phyloP scores from a whole-genome alignment of 2,329 filamentous ascomycete species.

The Didymella arachidicola region DNA sequence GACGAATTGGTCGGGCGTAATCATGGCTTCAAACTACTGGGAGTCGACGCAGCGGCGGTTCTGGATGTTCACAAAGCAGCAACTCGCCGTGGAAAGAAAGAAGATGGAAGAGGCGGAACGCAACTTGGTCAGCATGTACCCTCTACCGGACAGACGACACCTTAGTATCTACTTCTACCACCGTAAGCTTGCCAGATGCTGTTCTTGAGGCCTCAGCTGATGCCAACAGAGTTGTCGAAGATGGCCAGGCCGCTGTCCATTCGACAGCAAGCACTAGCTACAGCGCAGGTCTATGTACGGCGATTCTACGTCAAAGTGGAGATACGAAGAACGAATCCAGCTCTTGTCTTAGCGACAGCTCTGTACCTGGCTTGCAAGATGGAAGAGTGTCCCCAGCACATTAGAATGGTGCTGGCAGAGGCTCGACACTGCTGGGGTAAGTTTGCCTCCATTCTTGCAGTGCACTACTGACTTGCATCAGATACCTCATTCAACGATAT shows the following conservation, averaged over 20 bases:
- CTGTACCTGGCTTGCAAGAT: slow-evolving; percentile 97
- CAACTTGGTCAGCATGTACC: slow-evolving; percentile 77
- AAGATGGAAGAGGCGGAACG: slow-evolving; percentile 80
- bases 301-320: slow-evolving; percentile 92
- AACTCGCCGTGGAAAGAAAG: slow-evolving; percentile 77
- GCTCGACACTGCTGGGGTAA: slow-evolving; percentile 70
- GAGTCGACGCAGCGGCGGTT: slow-evolving; percentile 87
- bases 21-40: slow-evolving; percentile 97
- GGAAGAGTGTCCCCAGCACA: slow-evolving; percentile 97
- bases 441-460: background rate
- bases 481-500: slow-evolving; percentile 65
- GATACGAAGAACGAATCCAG: slow-evolving; percentile 90
- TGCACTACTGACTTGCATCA: slow-evolving; percentile 26
- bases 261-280: slow-evolving; percentile 91
- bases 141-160: slow-evolving; percentile 80
- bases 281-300: slow-evolving; percentile 92
- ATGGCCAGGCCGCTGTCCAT: slow-evolving; percentile 84
- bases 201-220: slow-evolving; percentile 41
- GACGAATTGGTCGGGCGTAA: background rate
- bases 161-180: slow-evolving; percentile 92
- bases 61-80: slow-evolving; percentile 89
- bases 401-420: slow-evolving; percentile 86
- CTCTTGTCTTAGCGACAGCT: slow-evolving; percentile 89
- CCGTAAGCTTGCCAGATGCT: slow-evolving; percentile 61
- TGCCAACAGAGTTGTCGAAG: slow-evolving; percentile 67